Base-by-base conservation (phyloP, 495 filamentous ascomycete species). In the Haplographium delicatum region DNA sequence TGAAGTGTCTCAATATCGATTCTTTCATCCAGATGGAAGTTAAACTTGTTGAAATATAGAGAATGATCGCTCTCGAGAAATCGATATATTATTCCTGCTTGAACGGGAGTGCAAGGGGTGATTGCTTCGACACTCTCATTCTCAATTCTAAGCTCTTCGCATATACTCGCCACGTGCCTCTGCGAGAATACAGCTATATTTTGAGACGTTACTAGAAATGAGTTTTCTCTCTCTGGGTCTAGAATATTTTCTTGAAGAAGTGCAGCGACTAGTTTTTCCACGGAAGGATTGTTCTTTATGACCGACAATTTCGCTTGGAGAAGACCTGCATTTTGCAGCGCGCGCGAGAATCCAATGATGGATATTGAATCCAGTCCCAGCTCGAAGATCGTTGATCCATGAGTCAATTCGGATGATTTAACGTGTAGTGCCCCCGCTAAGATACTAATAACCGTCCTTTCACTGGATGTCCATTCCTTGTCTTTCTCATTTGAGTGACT, bases 311-410 rank as follows among this genome's bases (percentile, higher is more conserved):
- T 75, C 1, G 80, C 84, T 18, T 72, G 69, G 2, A 55, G 22
- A 50, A 88, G 75, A 0, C 83, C 80, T 1, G 65, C 61, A 10
- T 68, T 62, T 47, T 73, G 79, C 13, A 86, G 63, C n/a, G 55
- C 57, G 0, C 72, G 64, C 0, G 72, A 65, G 18, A 94, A 71
- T 19, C 79, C 75, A 19, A 90, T 80, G 2, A 84, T 83, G 0
- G 85, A 86, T 11, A 95, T 87, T 0, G 88, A 91, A 61, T 93
- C 89, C 5, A 91, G 70, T 0, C 89, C 89, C 2, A 94, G 67
- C 44, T 93, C 86, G 56, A 88, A 94, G 25, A 94, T 79, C 24
- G 76, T 91, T 0, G 83, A 78, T 1, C 68, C 68, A 13, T 69
- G 66, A 1, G 61, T 68, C 27, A 90, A 72, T 1, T 71, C 63